Base-by-base conservation (phyloP, 495 filamentous ascomycete species). In the Talaromyces liani region DNA sequence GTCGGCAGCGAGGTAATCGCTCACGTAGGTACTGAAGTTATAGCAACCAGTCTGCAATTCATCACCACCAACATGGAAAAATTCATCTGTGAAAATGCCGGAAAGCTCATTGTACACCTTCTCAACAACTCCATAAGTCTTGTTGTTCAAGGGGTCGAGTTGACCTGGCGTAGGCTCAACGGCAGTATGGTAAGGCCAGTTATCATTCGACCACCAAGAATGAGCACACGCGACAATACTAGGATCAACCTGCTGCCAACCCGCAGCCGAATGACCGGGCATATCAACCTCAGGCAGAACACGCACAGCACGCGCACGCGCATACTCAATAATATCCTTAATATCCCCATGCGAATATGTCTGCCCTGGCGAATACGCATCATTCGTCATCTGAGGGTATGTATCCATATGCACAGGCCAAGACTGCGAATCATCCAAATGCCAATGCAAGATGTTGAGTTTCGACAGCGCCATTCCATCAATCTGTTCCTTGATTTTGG, bases 131-230 rank as follows among this genome's bases (percentile, higher is more conserved):
- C 79, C 77, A 65, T 85, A 85, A 24, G 82, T 85, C 62, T 78
- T 77, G 68, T 75, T 71, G 67, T 82, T 79, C 65, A 84, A 75
- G 65, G 83, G 82, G 65, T 85, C 82, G 54, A 85, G 74, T 60
- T 85, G 82, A 33, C 82, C 82, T 0, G 82, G 82, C 62, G 79
- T 81, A 1, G 82, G 82, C 72, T 85, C 78, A 8, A 85, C 79
- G 27, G 81, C 80, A 2, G 81, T 85, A 66, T 85, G 82, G 10
- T 73, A 64, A 3, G 74, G 61, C 75, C 74, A 84, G 53, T 73
- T 70, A 59, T 85, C 82, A 61, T 85, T 84, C 20, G 78, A 81
- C 82, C 82, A 85, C 82, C 82, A 85, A 0, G 79, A 77, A 65
- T 85, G 67, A 14, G 66, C 71, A 65, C 82, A 85, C 1, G 81